Conservation (phyloP, 495 filamentous ascomycete species). For the Tuber indicum region DNA sequence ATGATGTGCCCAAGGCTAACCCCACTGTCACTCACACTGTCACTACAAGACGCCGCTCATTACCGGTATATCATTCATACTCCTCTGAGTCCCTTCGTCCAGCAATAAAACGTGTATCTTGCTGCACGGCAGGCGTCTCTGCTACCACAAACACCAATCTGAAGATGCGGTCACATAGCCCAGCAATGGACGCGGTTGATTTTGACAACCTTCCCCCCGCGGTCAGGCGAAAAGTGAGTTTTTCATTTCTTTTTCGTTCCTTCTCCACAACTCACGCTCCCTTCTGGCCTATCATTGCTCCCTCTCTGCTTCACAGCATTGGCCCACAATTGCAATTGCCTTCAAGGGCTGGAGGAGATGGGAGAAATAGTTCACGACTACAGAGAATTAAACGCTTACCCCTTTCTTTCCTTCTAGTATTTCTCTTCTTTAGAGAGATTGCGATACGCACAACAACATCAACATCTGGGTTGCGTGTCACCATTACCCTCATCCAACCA, state of each 20-base stretch:
- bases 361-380: background rate
- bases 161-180: slow-evolving; percentile 32
- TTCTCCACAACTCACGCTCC: background rate
- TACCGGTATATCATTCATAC: slow-evolving; percentile 20
- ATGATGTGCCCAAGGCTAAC: slow-evolving; percentile 21
- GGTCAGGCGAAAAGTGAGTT: slow-evolving; percentile 45
- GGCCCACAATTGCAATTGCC: background rate
- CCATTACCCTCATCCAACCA: slow-evolving; percentile 44
- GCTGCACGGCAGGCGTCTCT: slow-evolving; percentile 31
- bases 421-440: slow-evolving; percentile 62
- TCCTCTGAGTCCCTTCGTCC: slow-evolving; percentile 28
- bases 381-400: slow-evolving; percentile 17
- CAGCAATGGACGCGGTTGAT: slow-evolving; percentile 36
- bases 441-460: slow-evolving; percentile 53
- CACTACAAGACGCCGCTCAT: slow-evolving; percentile 24
- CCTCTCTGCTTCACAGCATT: background rate
- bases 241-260: slow-evolving; percentile 14
- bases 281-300: background rate
- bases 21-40: slow-evolving; percentile 23
- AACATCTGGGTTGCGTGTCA: slow-evolving; percentile 27
- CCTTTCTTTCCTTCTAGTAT: slow-evolving; percentile 48
- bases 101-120: slow-evolving; percentile 34
- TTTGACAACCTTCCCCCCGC: slow-evolving; percentile 46
- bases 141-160: slow-evolving; percentile 26
- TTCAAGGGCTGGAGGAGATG: background rate